Base-by-base conservation (phyloP, 78 protist genomes). In the Chrysochromulina parva region DNA sequence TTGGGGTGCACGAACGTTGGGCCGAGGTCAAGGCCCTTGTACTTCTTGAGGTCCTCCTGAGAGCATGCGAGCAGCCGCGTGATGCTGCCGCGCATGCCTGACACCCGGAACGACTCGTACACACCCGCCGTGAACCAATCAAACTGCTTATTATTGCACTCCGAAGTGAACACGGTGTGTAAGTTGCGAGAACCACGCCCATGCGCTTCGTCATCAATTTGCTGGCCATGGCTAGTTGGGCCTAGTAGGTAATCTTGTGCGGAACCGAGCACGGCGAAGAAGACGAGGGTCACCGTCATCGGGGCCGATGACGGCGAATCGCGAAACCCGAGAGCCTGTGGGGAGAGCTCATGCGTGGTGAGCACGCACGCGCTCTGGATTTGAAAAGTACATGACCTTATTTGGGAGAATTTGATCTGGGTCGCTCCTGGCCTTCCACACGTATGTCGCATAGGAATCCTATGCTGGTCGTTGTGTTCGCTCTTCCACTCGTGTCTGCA, bases 61-160 rank as follows among this genome's bases (percentile, higher is more conserved):
- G 19, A 3, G 60, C 86, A 78, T 20, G 86, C 86, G 22, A 78
- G 86, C 13, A 78, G 86, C 48, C 86, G 86, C 22, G 86, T 78
- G 28, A 78, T 53, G 48, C 47, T 53, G 14, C 86, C 86, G 48
- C 2, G 86, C 38, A 78, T n/a, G 62, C 60, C 60, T 1, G 48
- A 5, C 26, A 4, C 13, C 26, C 78, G 82, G 82, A 74, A 74
- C 2, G 82, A 74, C 82, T 74, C 82, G 82, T 17, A 74, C 14
- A 74, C 82, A 55, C 82, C 82, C 4, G 22, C 10, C 1, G 82
- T 3, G 55, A 74, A 74, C 82, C 82, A 74, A 55, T 74, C 82
- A 24, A 74, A 74, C 82, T 74, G 82, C 82, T 14, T 5, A 55
- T 74, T 74, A 55, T 48, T 28, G 82, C 82, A 74, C 17, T 74